Conservation (phyloP, 495 filamentous ascomycete species). For the Penicillium soppii region DNA sequence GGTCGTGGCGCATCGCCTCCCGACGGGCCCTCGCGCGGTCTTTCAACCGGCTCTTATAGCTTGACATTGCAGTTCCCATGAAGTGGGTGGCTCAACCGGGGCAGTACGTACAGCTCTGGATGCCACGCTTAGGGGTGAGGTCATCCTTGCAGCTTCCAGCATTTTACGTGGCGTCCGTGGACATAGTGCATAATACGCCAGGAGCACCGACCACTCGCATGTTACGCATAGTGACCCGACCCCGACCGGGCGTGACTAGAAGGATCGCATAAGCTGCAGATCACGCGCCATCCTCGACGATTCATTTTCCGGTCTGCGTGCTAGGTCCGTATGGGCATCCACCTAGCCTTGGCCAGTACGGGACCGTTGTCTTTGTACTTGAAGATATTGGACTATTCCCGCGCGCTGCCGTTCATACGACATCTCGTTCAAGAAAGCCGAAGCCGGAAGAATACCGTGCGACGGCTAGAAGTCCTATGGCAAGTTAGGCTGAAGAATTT, state of each 20-base stretch:
- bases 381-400: conserved; percentile 7
- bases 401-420: conserved; percentile 1
- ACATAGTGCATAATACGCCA: background rate
- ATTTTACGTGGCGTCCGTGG: conserved; percentile 6
- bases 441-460: background rate
- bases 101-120: conserved; percentile 11
- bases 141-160: conserved; percentile 2
- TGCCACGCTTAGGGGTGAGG: conserved; percentile 1
- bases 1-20: background rate
- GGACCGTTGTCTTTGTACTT: conserved; percentile 3
- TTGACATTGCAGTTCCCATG: conserved; percentile 6
- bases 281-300: background rate
- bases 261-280: background rate
- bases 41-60: conserved; percentile 7
- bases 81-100: background rate
- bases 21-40: background rate
- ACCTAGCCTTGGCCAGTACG: background rate
- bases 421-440: conserved; percentile 1
- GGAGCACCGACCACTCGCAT: background rate
- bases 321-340: conserved; percentile 4
- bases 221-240: background rate
- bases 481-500: background rate
- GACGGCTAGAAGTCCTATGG: conserved; percentile 1
- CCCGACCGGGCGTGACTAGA: background rate
- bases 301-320: background rate